Conservation (phyloP, 2,329 filamentous ascomycete species). For the Fusarium proliferatum region DNA sequence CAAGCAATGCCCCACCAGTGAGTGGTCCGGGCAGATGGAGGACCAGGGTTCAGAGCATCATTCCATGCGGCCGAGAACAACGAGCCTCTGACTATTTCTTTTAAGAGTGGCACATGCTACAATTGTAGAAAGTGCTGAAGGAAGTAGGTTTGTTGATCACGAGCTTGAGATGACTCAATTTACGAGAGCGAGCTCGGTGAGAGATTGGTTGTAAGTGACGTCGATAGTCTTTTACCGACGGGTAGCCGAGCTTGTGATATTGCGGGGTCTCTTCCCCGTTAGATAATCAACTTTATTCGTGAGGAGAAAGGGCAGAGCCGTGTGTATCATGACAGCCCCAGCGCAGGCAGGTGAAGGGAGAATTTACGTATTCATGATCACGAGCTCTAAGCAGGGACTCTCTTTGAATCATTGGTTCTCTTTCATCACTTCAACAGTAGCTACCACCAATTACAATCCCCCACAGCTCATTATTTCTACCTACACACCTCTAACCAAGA, state of each 20-base stretch:
- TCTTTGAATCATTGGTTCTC: not conserved
- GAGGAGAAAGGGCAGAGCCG: not conserved
- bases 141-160: conserved; percentile 7
- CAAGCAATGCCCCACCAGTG: conserved; percentile 21
- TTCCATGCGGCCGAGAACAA: conserved; percentile 43
- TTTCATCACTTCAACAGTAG: not conserved
- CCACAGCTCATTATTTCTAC: not conserved
- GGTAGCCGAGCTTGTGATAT: conserved; percentile 68
- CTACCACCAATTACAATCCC: conserved; percentile 18
- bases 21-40: conserved; percentile 45
- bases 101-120: not conserved
- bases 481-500: not conserved
- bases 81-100: not conserved
- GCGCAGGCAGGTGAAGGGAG: not conserved
- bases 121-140: not conserved
- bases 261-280: conserved; percentile 56
- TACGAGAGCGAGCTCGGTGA: conserved; percentile 15
- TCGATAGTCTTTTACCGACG: conserved; percentile 56
- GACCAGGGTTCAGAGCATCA: conserved; percentile 35
- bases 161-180: conserved; percentile 14
- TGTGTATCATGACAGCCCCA: not conserved
- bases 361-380: conserved; percentile 1
- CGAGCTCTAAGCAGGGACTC: not conserved
- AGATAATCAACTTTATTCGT: conserved; percentile 18
- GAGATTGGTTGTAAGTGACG: conserved; percentile 35